Evolutionary conservation across 352 stramenopile species (phyloP), one percentile per base, ranked within the genome.

Genomic region (Phytophthora europaea): DNA sequence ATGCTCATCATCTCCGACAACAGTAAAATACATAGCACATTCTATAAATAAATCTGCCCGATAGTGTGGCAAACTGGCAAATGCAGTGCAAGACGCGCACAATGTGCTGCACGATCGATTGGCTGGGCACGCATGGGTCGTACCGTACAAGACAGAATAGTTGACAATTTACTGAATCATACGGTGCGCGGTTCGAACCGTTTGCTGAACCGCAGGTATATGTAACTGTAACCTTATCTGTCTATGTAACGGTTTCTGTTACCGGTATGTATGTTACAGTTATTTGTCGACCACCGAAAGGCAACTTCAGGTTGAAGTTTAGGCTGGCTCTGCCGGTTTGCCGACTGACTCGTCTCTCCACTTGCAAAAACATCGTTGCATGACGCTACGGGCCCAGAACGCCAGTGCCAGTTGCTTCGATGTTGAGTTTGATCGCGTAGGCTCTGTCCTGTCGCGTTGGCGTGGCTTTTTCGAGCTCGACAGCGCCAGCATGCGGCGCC

Each of bases 1-100:
- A 65, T 74, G 69, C 66, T 75, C 72, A 80, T 80, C 76, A 80
- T 78, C 43, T 78, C 60, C 65, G 62, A 79, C 73, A 65, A 72
- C 60, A 56, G n/a, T 56, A 22, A 26, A 18, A 22, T 9, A 47
- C 12, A 38, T 6, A 26, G 28, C 28, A 31, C 28, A 31, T 31
- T 7, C 3, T 31, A 31, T 31, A 31, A 31, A 31, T 31, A 31
- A 31, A 31, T 31, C 4, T 8, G 28, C 28, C 0, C 28, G 8
- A 31, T 31, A 31, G 0, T 31, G 4, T 31, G 28, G 4, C 28
- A 31, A 31, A 31, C 28, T 31, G 4, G 28, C 28, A 31, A 31
- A 31, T 31, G 28, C 28, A 31, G 28, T 31, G 28, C 8, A 8
- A 6, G 28, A 71, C 45, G 57, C 31, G 57, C 23, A 45, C 51